Evolutionary conservation across 176 grass and related monocot genomes (phyloP).

Genomic region (Musa itinerans): DNA sequence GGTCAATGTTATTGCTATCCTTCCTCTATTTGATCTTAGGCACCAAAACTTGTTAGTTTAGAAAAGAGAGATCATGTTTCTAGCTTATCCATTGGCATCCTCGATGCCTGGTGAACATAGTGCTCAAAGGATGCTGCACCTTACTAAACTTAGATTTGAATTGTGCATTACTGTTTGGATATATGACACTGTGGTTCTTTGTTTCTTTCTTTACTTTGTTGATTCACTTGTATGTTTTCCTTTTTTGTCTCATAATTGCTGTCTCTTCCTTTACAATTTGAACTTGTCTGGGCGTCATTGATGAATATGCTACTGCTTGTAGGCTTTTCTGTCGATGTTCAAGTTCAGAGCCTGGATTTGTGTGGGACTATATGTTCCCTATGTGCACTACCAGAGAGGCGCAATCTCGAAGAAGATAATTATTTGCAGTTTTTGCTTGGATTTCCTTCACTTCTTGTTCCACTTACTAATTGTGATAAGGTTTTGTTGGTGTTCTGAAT

Average conservation of each 20-base stretch:
- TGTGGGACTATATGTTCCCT: constrained; percentile 44
- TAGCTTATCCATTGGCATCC: too few relatives aligned
- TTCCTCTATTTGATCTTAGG: too few relatives aligned
- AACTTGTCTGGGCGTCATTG: not conserved
- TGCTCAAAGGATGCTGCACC: too few relatives aligned
- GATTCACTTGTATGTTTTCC: too few relatives aligned
- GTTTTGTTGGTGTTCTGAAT: constrained; percentile 16
- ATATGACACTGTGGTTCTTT: not conserved
- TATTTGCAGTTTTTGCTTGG: constrained; percentile 53
- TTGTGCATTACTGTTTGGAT: too few relatives aligned
- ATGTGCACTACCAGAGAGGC: constrained; percentile 52
- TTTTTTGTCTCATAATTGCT: not conserved
- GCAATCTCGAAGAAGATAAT: constrained; percentile 54
- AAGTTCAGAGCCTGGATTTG: constrained; percentile 56
- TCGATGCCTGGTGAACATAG: too few relatives aligned
- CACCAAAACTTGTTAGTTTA: too few relatives aligned
- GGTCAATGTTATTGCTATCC: too few relatives aligned
- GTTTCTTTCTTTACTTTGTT: not conserved
- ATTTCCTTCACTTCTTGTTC: constrained; percentile 65
- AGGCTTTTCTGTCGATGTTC: constrained; percentile 50
- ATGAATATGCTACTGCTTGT: constrained; percentile 19
- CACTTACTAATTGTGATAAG: constrained; percentile 71
- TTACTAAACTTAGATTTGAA: too few relatives aligned
- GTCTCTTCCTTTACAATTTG: not conserved
- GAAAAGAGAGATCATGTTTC: too few relatives aligned